These are phyloP conservation scores for Globisporangium orthogonon DNA, from an alignment of 352 stramenopile species.

Conservation along the genomic window DNA sequence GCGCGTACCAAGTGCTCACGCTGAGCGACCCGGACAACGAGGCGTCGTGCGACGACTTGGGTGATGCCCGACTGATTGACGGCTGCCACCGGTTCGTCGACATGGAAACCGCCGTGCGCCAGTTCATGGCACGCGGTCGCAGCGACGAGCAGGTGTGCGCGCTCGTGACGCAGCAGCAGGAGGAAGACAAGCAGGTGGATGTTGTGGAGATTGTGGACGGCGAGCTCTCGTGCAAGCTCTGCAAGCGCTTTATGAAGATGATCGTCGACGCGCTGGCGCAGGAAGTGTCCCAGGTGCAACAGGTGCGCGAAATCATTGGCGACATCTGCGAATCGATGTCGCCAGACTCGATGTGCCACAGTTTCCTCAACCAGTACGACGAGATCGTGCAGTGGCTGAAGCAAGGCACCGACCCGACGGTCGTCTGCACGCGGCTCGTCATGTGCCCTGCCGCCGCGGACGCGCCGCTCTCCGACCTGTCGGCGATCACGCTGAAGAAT, in stretches of 20 bases:
- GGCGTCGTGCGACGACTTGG: conserved; percentile 46
- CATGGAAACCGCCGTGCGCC: conserved; percentile 33
- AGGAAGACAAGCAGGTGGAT: conserved; percentile 5
- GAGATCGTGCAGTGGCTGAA: conserved; percentile 74
- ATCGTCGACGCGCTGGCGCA: conserved; percentile 48
- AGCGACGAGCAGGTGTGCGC: conserved; percentile 48
- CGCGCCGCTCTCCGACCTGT: neutral
- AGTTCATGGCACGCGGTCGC: conserved; percentile 34
- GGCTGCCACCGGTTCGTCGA: conserved; percentile 39
- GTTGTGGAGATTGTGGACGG: conserved; percentile 17
- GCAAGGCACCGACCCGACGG: conserved; percentile 50
- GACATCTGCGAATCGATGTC: conserved; percentile 71
- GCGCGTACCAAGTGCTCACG: conserved; percentile 34
- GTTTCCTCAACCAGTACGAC: conserved; percentile 69
- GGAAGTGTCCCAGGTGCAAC: conserved; percentile 51
- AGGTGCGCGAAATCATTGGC: conserved; percentile 66
- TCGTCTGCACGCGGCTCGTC: conserved; percentile 46
- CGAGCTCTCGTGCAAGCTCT: conserved; percentile 64
- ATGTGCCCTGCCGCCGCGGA: conserved; percentile 41
- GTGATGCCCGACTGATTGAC: conserved; percentile 16
- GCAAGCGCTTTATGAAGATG: conserved; percentile 74
- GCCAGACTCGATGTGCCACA: conserved; percentile 70
- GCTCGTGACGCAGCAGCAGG: conserved; percentile 5
- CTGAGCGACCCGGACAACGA: conserved; percentile 30
- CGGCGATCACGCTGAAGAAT: neutral